These are phyloP conservation scores for Ananas comosus DNA, from an alignment of 176 grass and related monocot genomes.

Conservation along the genomic window DNA sequence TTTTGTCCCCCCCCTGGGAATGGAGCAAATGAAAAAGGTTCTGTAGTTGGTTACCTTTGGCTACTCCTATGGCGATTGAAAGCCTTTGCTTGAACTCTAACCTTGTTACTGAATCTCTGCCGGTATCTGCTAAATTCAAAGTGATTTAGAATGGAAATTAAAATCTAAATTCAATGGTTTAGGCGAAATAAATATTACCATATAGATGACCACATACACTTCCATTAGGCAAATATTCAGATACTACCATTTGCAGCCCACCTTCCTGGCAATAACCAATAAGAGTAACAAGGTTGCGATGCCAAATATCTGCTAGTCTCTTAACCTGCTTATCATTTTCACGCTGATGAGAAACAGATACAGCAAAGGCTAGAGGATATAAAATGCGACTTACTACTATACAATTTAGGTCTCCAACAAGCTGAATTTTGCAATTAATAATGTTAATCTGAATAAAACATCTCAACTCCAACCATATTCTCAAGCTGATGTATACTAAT, in stretches of 20 bases:
- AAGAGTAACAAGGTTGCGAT: constrained; percentile 69
- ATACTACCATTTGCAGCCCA: constrained; percentile 68
- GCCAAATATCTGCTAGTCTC: constrained; percentile 61
- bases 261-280: constrained; percentile 88
- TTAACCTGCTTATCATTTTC: constrained; percentile 35
- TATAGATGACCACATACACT: constrained; percentile 69
- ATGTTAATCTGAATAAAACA: not conserved
- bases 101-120: constrained; percentile 46
- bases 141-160: constrained; percentile 1
- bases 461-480: not conserved
- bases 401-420: not conserved
- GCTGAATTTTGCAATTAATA: not conserved
- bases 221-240: constrained; percentile 90
- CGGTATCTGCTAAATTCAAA: constrained; percentile 29
- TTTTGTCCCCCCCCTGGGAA: no score
- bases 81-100: constrained; percentile 97
- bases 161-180: not conserved
- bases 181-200: constrained; percentile 40
- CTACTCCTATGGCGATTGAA: constrained; percentile 75
- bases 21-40: not conserved
- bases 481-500: not conserved
- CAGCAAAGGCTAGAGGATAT: not conserved
- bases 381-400: not conserved
- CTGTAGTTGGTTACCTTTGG: constrained; percentile 47
- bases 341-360: not conserved